phyloP scores from a whole-genome alignment of 495 filamentous ascomycete genomes.

The Thozetella sp. region DNA sequence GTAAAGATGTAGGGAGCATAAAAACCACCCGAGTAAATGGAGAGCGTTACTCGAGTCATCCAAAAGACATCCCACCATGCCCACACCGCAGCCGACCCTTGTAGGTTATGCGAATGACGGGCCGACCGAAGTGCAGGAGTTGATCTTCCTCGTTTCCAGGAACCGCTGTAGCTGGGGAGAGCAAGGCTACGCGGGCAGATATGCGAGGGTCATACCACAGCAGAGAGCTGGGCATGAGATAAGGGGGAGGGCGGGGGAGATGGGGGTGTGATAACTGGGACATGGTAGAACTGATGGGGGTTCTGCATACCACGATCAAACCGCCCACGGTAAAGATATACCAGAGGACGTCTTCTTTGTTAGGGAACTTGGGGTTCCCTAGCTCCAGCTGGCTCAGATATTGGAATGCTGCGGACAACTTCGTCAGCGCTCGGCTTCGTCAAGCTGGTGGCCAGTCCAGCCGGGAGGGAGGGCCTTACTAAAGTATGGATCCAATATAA shows the following conservation, averaged over 20 bases:
- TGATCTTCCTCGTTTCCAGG: constrained; percentile 97
- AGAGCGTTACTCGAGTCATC: constrained; percentile 73
- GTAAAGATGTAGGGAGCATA: constrained; percentile 81
- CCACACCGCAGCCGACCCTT: constrained; percentile 73
- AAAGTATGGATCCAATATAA: constrained; percentile 85
- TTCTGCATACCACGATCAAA: constrained; percentile 44
- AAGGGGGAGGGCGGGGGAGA: neutral
- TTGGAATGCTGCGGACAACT: constrained; percentile 30
- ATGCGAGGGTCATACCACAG: constrained; percentile 65
- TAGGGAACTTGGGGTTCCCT: constrained; percentile 37
- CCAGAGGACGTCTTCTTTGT: constrained; percentile 49
- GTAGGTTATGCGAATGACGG: constrained; percentile 80
- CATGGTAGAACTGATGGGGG: constrained; percentile 8
- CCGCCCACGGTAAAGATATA: constrained; percentile 43
- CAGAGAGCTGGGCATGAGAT: neutral
- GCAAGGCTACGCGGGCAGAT: constrained; percentile 91
- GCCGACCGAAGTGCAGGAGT: constrained; percentile 73
- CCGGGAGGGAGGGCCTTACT: constrained; percentile 48
- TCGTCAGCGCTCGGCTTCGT: constrained; percentile 1
- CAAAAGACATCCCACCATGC: constrained; percentile 89
- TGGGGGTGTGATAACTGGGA: constrained; percentile 5
- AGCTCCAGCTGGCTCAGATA: constrained; percentile 45
- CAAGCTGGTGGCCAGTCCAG: constrained; percentile 2
- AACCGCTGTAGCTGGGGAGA: constrained; percentile 84
- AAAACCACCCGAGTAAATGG: constrained; percentile 72